These are phyloP conservation scores for Cladophialophora chaetospira DNA, from an alignment of 2,329 filamentous ascomycete genomes.

Conservation along the genomic window DNA sequence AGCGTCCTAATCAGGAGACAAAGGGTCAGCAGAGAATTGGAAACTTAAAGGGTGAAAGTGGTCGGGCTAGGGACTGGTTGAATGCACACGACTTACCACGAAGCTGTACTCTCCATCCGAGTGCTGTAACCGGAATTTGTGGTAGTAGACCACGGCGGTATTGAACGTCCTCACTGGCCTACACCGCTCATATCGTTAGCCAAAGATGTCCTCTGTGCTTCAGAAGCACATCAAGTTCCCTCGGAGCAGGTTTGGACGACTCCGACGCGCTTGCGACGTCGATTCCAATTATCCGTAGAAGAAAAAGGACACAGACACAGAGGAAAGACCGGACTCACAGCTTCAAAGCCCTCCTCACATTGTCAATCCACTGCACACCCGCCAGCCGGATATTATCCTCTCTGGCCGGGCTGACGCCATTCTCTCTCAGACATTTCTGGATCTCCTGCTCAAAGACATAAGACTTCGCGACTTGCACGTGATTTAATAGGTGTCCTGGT, in stretches of 20 bases:
- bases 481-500: constrained; percentile 60
- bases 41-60: background rate
- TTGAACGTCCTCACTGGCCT: constrained; percentile 90
- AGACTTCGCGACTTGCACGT: constrained; percentile 67
- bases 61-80: background rate
- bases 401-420: constrained; percentile 71
- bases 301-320: background rate
- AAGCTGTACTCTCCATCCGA: constrained; percentile 84
- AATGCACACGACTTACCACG: constrained; percentile 42
- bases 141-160: constrained; percentile 88
- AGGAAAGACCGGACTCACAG: constrained; percentile 59
- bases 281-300: background rate
- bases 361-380: constrained; percentile 86
- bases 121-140: constrained; percentile 86
- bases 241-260: too few relatives aligned
- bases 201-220: too few relatives aligned
- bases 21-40: background rate
- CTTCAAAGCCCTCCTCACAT: constrained; percentile 74
- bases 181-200: constrained; percentile 18
- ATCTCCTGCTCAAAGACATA: constrained; percentile 83
- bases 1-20: constrained; percentile 64
- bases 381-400: constrained; percentile 81
- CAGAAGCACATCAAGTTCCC: too few relatives aligned
- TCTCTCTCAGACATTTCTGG: constrained; percentile 68
- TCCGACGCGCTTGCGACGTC: too few relatives aligned